Evolutionary conservation across 495 filamentous ascomycete species (phyloP), one percentile per base, ranked within the genome.

Genomic region (Podospora comata): DNA sequence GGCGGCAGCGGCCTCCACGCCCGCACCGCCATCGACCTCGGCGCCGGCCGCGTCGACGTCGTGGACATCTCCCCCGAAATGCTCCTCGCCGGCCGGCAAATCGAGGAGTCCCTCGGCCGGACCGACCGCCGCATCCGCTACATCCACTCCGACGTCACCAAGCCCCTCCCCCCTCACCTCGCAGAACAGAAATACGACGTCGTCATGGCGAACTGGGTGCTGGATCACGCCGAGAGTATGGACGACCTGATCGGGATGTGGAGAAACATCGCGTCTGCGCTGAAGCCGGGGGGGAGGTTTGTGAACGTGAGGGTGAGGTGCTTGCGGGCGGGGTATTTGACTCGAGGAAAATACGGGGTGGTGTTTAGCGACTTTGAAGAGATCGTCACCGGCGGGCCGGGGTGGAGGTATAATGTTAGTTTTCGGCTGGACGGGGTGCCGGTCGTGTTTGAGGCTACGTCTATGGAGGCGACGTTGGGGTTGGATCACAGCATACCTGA

Each of bases 1-100:
- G 77, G 77, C 56, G 79, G 77, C 67, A 78, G 65, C 27, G 78
- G 79, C 44, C n/a, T 75, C 0, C 75, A 76, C 65, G 75, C 76
- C 0, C 72, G 75, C 3, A 20, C 62, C 11, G 76, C 72, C 5
- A 2, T 78, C 62, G 67, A 73, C 4, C 56, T 39, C 4, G 78
- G 76, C 5, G 78, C 76, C 4, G 62, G 39, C 16, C 9, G 62
- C 1, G 75, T 79, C 3, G 75, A 79, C 48, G 64, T 78, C 13
- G 68, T 79, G 18, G 78, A 79, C 66, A 62, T 77, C 18, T 77
- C 78, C 0, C 62, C 48, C 5, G 73, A 67, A 32, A 78, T 78
- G 78, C 60, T 78, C 62, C 27, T 32, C 1, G 27, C 68, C 13
- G 77, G 70, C 11, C 2, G 13, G 9, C 2, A 48, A 3, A 11